These are phyloP conservation scores for Candolleomyces aberdarensis DNA, from an alignment of 768 basidiomycete species.

Conservation along the genomic window DNA sequence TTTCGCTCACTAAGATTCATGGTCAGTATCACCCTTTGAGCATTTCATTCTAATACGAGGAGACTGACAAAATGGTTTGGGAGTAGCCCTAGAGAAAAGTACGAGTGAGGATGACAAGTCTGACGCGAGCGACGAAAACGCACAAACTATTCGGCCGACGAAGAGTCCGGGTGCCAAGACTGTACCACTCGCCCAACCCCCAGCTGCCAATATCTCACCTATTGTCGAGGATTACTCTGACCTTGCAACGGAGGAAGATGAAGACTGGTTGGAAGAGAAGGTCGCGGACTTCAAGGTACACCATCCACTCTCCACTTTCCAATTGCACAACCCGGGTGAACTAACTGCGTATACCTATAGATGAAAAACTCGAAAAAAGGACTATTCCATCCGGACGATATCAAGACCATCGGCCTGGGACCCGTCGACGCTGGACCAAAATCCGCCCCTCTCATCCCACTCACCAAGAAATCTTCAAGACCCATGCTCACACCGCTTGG, in stretches of 20 bases:
- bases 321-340: not conserved
- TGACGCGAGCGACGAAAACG: conserved; percentile 63
- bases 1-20: conserved; percentile 82
- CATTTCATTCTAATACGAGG: no score
- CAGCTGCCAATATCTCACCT: conserved; percentile 57
- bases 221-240: conserved; percentile 94
- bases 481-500: conserved; percentile 35
- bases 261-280: conserved; percentile 64
- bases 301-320: not conserved
- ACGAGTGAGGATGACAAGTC: conserved; percentile 52
- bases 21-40: conserved; percentile 38
- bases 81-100: conserved; percentile 60
- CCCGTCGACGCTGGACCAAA: conserved; percentile 52
- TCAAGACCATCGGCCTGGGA: conserved; percentile 68
- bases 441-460: conserved; percentile 63
- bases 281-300: conserved; percentile 81
- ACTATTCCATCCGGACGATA: conserved; percentile 87
- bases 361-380: conserved; percentile 75
- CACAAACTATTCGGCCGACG: conserved; percentile 74
- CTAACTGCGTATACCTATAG: conserved; percentile 24
- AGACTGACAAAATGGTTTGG: not conserved
- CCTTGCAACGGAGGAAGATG: conserved; percentile 76
- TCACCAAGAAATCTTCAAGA: conserved; percentile 52
- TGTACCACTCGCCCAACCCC: conserved; percentile 57
- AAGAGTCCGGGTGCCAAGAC: conserved; percentile 57